Evolutionary conservation across 768 basidiomycete species (phyloP).

Genomic region (Mycena sanguinolenta): DNA sequence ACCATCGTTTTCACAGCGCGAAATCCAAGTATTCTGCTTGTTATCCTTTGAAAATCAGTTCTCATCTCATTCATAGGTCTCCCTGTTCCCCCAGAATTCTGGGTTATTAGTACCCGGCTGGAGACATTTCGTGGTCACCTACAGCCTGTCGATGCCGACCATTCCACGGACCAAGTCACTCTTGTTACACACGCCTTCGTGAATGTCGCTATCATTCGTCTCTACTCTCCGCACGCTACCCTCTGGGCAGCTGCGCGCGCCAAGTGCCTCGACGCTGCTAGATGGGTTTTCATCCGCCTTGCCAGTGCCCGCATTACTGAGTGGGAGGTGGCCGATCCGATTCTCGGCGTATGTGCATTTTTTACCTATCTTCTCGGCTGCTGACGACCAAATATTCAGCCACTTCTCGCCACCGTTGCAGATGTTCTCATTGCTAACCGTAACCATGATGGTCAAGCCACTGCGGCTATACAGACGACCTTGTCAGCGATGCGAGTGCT

Average conservation of each 20-base stretch:
- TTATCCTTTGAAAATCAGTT: neutral
- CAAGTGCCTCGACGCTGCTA: conserved; percentile 22
- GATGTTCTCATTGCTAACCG: neutral
- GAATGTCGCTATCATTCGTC: conserved; percentile 16
- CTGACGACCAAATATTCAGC: neutral
- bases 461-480: neutral
- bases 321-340: conserved; percentile 13
- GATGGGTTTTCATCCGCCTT: neutral
- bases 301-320: neutral
- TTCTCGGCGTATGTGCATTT: conserved; percentile 21
- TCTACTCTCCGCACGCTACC: conserved; percentile 1
- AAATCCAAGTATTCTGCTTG: neutral
- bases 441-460: neutral
- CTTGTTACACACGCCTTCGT: conserved; percentile 9
- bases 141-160: no score
- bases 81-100: neutral
- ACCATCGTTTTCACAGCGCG: neutral
- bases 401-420: neutral
- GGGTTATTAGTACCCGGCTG: neutral
- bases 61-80: neutral
- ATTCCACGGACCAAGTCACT: neutral
- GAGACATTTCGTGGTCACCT: neutral
- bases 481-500: neutral
- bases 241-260: neutral
- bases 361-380: neutral